Evolutionary conservation across 2,329 filamentous ascomycete species (phyloP), one percentile per base, ranked within the genome.

Genomic region (Ascomycota sp.): DNA sequence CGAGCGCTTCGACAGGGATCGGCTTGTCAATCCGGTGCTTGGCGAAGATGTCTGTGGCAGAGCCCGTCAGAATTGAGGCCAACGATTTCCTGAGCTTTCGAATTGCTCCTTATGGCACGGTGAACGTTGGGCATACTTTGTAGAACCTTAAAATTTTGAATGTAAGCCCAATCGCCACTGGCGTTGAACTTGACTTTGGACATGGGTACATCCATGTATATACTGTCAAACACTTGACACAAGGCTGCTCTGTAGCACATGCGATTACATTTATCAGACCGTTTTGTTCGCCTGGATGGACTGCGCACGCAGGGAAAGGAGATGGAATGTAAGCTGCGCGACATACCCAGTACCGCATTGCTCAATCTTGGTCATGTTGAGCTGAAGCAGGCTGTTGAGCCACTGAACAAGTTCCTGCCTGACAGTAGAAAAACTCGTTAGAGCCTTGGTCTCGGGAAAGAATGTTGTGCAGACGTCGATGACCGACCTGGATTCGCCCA

Each of bases 321-420:
- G 39, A 32, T 34, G 35, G 38, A 34, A 38, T 36, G 38, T 34
- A 32, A 31, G 33, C 23, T 15, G 17, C 8, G 26, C 12, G 28
- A 51, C 48, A 46, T 39, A 95, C 86, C 86, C 89, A 48, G 86
- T 95, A 53, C 89, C 89, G 55, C 86, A 95, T 67, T 98, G 89
- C 63, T 98, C 89, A 52, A 98, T 82, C 60, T 94, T 95, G 46
- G 79, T 95, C 46, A 98, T 74, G 62, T 95, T 98, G 48, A 98
- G 76, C 62, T 94, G 83, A 30, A 98, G 74, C 38, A 98, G 78
- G 66, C 80, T 86, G 66, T 98, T 98, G 42, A 95, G 65, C 89
- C 89, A 98, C 59, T 75, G 69, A 44, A 98, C 66, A 44, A 98
- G 72, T 63, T 98, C 89, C 61, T 98, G 89, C 65, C 89, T 95